These are phyloP conservation scores for Ogataea henricii DNA, from an alignment of 805 yeast species.

Conservation along the genomic window DNA sequence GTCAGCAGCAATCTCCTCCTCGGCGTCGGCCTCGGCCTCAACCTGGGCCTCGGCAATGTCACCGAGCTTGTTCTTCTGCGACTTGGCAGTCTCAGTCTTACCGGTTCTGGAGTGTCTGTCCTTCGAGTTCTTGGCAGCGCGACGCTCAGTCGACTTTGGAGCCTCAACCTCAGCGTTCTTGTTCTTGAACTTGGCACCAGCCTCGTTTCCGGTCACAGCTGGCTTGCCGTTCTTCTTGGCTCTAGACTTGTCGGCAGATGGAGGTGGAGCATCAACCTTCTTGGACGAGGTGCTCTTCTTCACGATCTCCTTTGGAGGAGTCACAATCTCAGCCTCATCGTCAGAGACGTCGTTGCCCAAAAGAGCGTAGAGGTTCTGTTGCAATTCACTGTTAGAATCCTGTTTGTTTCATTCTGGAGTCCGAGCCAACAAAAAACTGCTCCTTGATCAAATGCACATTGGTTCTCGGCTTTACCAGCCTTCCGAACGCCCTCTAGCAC, in stretches of 20 bases:
- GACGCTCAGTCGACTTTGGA: conserved; percentile 49
- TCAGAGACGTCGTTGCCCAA: conserved; percentile 90
- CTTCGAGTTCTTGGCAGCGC: conserved; percentile 51
- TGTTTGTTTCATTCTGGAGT: no score
- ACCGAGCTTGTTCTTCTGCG: conserved; percentile 87
- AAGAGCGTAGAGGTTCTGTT: conserved; percentile 76
- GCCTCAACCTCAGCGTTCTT: conserved; percentile 68
- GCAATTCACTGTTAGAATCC: background rate
- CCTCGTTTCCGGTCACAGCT: conserved; percentile 84
- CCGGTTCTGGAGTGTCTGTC: conserved; percentile 90
- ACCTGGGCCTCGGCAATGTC: conserved; percentile 57
- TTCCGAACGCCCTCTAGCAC: background rate
- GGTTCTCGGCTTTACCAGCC: no score
- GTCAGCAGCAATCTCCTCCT: conserved; percentile 41
- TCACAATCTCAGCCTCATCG: conserved; percentile 55
- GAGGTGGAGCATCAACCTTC: conserved; percentile 81
- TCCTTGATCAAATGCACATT: no score
- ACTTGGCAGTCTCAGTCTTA: conserved; percentile 83
- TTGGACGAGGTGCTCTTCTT: conserved; percentile 82
- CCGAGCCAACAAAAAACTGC: no score
- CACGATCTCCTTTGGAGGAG: conserved; percentile 72
- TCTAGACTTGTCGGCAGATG: conserved; percentile 77
- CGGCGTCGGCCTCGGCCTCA: conserved; percentile 61
- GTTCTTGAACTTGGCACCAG: conserved; percentile 72
- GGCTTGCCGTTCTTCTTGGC: conserved; percentile 72